Evolutionary conservation across 164 flowering plant species (phyloP).

Genomic region (Stephania cephalantha): DNA sequence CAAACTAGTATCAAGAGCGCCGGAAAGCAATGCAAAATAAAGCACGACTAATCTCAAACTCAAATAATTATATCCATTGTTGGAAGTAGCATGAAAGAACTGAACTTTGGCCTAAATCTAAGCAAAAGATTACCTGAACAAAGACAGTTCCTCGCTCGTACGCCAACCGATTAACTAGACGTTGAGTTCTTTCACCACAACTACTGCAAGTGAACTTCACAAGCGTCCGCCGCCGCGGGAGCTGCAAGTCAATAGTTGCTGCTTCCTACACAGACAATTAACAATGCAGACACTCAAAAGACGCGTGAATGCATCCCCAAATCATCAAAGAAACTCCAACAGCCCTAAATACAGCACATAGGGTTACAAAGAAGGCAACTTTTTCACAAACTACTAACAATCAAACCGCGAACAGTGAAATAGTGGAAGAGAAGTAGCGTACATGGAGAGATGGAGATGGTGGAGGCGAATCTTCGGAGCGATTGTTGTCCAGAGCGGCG

Average conservation of each 20-base stretch:
- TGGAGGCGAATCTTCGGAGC: neutral
- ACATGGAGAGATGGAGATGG: neutral
- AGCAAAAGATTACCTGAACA: constrained; percentile 53
- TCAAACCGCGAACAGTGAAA: neutral
- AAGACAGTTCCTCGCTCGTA: constrained; percentile 80
- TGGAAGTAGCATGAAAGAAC: too few species aligned
- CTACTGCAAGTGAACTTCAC: constrained; percentile 72
- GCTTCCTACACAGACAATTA: constrained; percentile 34
- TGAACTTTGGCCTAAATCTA: too few species aligned
- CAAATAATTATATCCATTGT: too few species aligned
- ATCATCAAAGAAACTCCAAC: too few species aligned
- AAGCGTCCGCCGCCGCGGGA: constrained; percentile 75
- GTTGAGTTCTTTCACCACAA: constrained; percentile 72
- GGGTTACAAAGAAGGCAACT: neutral
- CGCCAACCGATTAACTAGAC: constrained; percentile 71
- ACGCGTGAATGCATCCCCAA: too few species aligned
- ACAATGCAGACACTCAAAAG: neutral
- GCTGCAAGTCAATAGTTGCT: constrained; percentile 45
- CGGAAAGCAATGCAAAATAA: too few species aligned
- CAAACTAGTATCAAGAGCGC: too few species aligned
- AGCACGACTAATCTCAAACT: too few species aligned
- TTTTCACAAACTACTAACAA: neutral
- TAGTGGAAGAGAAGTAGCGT: neutral
- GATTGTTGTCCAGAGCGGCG: neutral
- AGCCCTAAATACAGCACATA: too few species aligned